A percentile compares a stretch with the other conserved stretches of the same genome.
Evolutionary conservation across 2,329 filamentous ascomycete species (phyloP).

Genomic region (Sporothrix brasiliensis): DNA sequence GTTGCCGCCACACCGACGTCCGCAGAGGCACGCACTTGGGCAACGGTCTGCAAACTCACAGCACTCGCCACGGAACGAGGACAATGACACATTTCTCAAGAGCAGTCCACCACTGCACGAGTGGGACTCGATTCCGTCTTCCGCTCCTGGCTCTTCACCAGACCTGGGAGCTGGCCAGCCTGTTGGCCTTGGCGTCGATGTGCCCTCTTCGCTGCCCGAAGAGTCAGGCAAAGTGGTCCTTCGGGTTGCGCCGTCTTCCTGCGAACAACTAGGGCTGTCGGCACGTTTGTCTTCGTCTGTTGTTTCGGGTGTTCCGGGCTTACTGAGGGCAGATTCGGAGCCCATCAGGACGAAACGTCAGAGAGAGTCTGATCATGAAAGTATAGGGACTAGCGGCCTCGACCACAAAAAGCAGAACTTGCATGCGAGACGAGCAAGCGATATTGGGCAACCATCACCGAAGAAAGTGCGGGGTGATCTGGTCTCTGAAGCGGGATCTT

Average conservation of each 20-base stretch:
- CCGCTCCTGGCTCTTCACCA: background rate
- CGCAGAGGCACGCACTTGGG: conserved; percentile 7
- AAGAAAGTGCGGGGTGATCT: background rate
- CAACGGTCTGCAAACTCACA: conserved; percentile 27
- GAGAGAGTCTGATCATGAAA: background rate
- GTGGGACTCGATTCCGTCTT: conserved; percentile 20
- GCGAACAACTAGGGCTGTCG: background rate
- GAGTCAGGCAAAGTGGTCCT: conserved; percentile 30
- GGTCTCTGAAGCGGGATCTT: background rate
- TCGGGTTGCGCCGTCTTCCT: background rate
- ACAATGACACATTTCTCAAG: background rate
- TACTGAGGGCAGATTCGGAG: background rate
- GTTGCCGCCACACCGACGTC: background rate
- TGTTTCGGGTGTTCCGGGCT: background rate
- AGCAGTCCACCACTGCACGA: background rate
- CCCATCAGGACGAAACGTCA: background rate
- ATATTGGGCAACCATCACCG: background rate
- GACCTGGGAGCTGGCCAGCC: background rate
- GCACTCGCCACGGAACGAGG: conserved; percentile 13
- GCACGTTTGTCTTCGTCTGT: background rate
- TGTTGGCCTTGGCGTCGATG: background rate
- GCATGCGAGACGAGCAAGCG: background rate
- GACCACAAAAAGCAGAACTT: background rate
- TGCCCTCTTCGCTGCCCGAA: conserved; percentile 35
- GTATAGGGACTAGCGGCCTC: background rate